Percentiles rank a stretch among this genome's conserved stretches.
phyloP scores from a whole-genome alignment of 2,329 filamentous ascomycete species.

The Alternaria sp. region DNA sequence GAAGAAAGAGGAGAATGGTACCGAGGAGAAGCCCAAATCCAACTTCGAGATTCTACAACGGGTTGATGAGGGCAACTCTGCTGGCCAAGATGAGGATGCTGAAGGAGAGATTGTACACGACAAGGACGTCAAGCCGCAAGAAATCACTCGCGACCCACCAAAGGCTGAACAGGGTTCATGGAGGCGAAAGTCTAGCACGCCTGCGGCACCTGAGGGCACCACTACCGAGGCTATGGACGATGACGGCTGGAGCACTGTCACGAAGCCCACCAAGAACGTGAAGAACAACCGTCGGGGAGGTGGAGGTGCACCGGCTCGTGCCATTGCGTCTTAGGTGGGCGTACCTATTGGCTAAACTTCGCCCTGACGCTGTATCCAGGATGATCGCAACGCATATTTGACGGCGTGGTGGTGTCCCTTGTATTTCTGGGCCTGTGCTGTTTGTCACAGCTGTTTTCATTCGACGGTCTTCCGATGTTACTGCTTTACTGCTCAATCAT shows the following conservation, averaged over 20 bases:
- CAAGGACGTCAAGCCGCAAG: conserved; percentile 65
- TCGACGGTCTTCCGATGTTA: conserved; percentile 27
- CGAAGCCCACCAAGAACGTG: conserved; percentile 54
- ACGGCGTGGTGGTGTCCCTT: conserved; percentile 37
- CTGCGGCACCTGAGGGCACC: conserved; percentile 44
- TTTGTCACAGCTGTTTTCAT: conserved; percentile 36
- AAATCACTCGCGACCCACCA: conserved; percentile 58
- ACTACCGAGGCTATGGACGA: conserved; percentile 60
- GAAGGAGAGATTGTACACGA: conserved; percentile 60
- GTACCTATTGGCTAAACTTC: conserved; percentile 15
- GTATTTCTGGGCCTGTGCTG: conserved; percentile 28
- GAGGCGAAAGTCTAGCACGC: conserved; percentile 48
- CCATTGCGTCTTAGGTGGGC: conserved; percentile 56
- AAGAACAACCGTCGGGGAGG: conserved; percentile 52
- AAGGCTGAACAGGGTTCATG: conserved; percentile 51
- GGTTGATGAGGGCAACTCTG: conserved; percentile 46
- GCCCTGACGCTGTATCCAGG: conserved; percentile 28
- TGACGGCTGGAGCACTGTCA: conserved; percentile 63
- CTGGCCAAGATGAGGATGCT: conserved; percentile 57
- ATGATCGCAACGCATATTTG: conserved; percentile 39
- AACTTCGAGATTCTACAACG: conserved; percentile 66
- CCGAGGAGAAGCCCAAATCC: conserved; percentile 56
- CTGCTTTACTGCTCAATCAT: conserved; percentile 27
- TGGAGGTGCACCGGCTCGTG: conserved; percentile 50
- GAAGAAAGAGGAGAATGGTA: conserved; percentile 47